Percentiles rank a stretch among this genome's conserved stretches.
phyloP scores from a whole-genome alignment of 2,329 filamentous ascomycete species.

The Setomelanomma holmii region DNA sequence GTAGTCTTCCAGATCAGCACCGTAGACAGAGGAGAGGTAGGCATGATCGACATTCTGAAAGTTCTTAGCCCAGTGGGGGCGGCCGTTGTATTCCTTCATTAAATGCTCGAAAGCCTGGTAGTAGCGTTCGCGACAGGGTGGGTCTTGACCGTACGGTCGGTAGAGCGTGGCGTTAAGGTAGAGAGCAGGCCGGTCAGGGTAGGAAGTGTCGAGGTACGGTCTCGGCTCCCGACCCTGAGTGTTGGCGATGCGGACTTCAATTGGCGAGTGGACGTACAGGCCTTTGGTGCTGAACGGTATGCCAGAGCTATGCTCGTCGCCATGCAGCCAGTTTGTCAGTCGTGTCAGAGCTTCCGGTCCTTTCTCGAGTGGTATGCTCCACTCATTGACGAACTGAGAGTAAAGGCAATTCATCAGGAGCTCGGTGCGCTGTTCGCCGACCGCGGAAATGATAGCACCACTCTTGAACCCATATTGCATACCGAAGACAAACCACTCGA shows the following conservation, averaged over 20 bases:
- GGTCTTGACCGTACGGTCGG: conserved; percentile 78
- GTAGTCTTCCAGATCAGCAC: conserved; percentile 70
- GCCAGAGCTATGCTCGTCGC: conserved; percentile 70
- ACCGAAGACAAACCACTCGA: conserved; percentile 96
- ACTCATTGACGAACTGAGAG: conserved; percentile 98
- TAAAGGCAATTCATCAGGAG: conserved; percentile 97
- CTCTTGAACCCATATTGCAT: conserved; percentile 94
- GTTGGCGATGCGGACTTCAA: conserved; percentile 88
- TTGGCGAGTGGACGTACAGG: conserved; percentile 85
- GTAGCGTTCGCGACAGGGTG: conserved; percentile 77
- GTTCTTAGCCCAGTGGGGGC: conserved; percentile 94
- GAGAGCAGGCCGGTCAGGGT: conserved; percentile 72
- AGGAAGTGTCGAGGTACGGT: conserved; percentile 77
- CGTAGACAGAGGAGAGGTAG: conserved; percentile 74
- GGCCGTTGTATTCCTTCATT: conserved; percentile 83
- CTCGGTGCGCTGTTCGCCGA: conserved; percentile 80
- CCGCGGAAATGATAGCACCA: conserved; percentile 71
- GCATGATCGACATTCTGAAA: conserved; percentile 66
- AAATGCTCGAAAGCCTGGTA: conserved; percentile 91
- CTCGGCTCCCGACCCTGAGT: conserved; percentile 60
- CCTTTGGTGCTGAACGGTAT: conserved; percentile 84
- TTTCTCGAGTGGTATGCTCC: conserved; percentile 85
- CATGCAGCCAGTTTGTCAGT: conserved; percentile 84
- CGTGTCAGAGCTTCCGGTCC: conserved; percentile 87
- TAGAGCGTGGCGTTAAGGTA: conserved; percentile 93